Evolutionary conservation across 352 stramenopile species (phyloP), one percentile per base, ranked within the genome.

Genomic region (Phytophthora pinifolia): DNA sequence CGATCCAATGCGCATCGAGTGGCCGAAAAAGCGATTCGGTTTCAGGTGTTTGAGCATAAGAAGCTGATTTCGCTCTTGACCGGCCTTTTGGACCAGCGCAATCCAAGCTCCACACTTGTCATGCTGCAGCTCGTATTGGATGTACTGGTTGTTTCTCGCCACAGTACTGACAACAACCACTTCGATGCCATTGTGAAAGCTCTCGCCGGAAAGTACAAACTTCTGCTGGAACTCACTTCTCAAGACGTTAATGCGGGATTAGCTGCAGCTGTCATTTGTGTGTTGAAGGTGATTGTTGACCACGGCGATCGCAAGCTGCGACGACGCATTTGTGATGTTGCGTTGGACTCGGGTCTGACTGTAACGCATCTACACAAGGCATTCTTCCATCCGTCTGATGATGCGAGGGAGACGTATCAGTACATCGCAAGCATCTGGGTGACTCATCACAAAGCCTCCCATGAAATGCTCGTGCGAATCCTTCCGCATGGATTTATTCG

Each of bases 341-440:
- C 82, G 9, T 39, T 94, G 25, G 70, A 86, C 36, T 82, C 61
- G 6, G 79, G 83, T 0, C 59, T 88, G 27, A 89, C 76, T 31
- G 10, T 89, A 6, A 70, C 70, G 3, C 68, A 74, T 31, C 45
- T 94, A 6, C 75, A 83, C 56, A 82, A 87, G 25, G 79, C 78
- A 2, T 85, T 92, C 42, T 94, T 92, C 30, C 69, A 89, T 30
- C 64, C 69, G 9, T 73, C 65, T 0, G 70, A 79, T 18, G 68
- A 73, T 10, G 80, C 76, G 4, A 80, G 77, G 9, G 77, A 88
- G 42, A 81, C 77, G 8, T 91, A 86, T 48, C 80, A 87, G 52
- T 89, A 83, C 34, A 77, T 94, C 22, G 62, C 66, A 7, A 82
- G 70, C 9, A 90, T 94, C 17, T 94, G 82, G 79, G 74, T 88